Evolutionary conservation across 2,329 filamentous ascomycete genomes (phyloP), one percentile per base, ranked within the genome.

Genomic region (Fusarium nematophilum): DNA sequence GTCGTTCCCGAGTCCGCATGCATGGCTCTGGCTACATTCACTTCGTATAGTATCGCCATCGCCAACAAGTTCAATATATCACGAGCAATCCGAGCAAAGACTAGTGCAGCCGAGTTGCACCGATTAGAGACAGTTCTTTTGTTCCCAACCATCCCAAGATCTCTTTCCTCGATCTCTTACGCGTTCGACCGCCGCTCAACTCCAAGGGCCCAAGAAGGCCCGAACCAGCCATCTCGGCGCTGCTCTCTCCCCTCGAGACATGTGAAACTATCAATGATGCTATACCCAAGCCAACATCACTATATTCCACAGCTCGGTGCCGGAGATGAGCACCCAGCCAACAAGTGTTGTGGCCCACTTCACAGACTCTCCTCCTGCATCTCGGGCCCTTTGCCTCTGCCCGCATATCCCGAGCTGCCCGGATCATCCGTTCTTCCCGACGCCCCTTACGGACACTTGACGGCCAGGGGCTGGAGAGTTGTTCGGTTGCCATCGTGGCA

Each of bases 171-270:
- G 15, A 44, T n/a, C 18, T 18, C 51, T 38, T 37, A 17, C 30
- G 4, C 4, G 21, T 13, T 27, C 9, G 17, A n/a, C 9, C 25
- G 21, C 4, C 13, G 17, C 23, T n/a, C 42, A 6, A 10, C 14
- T 5, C 14, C 21, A 37, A 15, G 17, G 14, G 25, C 3, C 21
- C 21, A 6, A 44, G 33, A 30, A 54, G 49, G 59, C 10, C 59
- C 59, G 59, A 62, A 29, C 36, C 40, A 14, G 15, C 34, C 17
- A n/a, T 38, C 15, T 9, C 15, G 17, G 27, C 40, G 18, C 6
- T 3, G 9, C 17, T 6, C 5, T 18, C 27, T n/a, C 29, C 30
- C 30, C 25, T 30, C 13, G 9, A 27, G 26, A 21, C n/a, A 23
- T 36, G 6, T 17, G 9, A 14, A 14, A 11, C n/a, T 44, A 18